Evolutionary conservation across 352 stramenopile species (phyloP).

Genomic region (Pythium rhizo-oryzae): DNA sequence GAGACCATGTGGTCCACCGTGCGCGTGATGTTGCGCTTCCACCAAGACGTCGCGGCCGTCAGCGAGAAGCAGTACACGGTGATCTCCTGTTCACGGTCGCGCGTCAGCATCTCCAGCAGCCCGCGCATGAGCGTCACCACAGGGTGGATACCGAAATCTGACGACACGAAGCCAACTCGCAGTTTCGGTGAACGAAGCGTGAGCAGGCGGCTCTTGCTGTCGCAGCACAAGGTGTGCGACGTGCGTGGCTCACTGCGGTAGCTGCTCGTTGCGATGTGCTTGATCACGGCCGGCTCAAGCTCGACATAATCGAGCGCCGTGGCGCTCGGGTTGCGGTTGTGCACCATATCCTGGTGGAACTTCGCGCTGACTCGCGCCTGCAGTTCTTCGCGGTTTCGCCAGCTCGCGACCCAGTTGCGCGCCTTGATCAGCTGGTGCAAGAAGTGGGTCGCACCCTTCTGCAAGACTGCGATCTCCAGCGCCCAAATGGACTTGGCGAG

Average conservation of each 20-base stretch:
- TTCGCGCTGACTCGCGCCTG: constrained; percentile 37
- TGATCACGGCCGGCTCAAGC: constrained; percentile 35
- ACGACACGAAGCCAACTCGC: constrained; percentile 74
- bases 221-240: constrained; percentile 10
- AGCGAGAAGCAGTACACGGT: constrained; percentile 80
- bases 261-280: constrained; percentile 15
- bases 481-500: constrained; percentile 44
- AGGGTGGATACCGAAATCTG: constrained; percentile 84
- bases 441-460: constrained; percentile 39
- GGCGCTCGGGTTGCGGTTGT: constrained; percentile 5
- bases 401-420: constrained; percentile 70
- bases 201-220: not conserved
- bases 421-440: constrained; percentile 61
- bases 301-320: constrained; percentile 59
- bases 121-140: constrained; percentile 72
- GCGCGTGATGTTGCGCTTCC: constrained; percentile 77
- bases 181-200: constrained; percentile 38
- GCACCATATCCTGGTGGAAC: constrained; percentile 30
- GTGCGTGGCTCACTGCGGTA: not conserved
- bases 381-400: constrained; percentile 57
- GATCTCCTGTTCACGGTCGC: constrained; percentile 27
- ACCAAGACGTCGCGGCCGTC: constrained; percentile 65
- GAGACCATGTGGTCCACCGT: constrained; percentile 73
- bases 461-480: constrained; percentile 51
- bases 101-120: constrained; percentile 52